Conservation (phyloP, 1,284 basidiomycete species). For the Mrakiaceae sp. region DNA sequence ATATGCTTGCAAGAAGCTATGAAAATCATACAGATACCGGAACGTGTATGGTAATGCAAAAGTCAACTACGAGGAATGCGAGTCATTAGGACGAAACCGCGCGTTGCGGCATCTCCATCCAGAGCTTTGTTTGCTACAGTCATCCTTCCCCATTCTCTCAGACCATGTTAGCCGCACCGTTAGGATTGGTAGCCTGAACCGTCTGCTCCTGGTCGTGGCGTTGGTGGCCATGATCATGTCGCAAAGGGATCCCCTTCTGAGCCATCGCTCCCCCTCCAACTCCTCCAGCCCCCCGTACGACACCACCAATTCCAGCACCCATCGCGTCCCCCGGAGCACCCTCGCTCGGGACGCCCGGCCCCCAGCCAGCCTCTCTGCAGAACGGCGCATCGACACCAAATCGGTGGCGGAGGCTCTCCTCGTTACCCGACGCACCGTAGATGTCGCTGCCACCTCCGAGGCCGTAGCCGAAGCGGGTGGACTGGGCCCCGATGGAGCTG, state of each 20-base stretch:
- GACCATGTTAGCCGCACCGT: too few relatives aligned
- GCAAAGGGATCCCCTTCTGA: not conserved
- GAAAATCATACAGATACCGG: too few relatives aligned
- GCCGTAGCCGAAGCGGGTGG: not conserved
- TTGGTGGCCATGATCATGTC: too few relatives aligned
- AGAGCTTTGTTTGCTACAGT: too few relatives aligned
- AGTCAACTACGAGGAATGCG: too few relatives aligned
- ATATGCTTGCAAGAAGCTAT: too few relatives aligned
- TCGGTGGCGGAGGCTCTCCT: not conserved
- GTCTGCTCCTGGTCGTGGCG: too few relatives aligned
- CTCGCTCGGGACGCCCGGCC: not conserved
- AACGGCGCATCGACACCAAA: slow-evolving; percentile 3
- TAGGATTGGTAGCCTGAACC: too few relatives aligned
- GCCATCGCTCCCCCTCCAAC: not conserved
- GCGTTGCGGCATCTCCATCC: too few relatives aligned
- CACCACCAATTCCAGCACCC: not conserved
- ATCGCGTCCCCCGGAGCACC: slow-evolving; percentile 11
- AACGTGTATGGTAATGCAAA: too few relatives aligned
- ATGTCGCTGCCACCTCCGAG: not conserved
- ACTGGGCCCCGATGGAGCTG: not conserved
- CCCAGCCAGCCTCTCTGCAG: slow-evolving; percentile 11
- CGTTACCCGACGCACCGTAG: not conserved
- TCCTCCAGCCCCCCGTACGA: not conserved
- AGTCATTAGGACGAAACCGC: too few relatives aligned
- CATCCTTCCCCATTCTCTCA: too few relatives aligned